Evolutionary conservation across 768 basidiomycete species (phyloP).

Genomic region (Hygrocybe punicea): DNA sequence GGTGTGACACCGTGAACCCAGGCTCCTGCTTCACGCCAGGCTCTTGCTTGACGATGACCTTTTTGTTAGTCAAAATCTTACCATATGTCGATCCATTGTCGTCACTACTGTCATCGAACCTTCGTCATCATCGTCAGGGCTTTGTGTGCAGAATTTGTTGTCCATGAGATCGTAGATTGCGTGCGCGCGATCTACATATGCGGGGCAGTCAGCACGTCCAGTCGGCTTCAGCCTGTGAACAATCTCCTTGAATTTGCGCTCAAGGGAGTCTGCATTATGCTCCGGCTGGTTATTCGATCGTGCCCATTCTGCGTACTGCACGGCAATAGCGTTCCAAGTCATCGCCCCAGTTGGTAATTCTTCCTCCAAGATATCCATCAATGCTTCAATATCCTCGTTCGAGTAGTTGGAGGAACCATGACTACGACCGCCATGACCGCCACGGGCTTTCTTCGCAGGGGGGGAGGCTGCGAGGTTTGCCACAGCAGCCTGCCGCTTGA

Average conservation of each 20-base stretch:
- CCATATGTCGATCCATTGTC: not conserved
- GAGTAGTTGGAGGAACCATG: too few species aligned
- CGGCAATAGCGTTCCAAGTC: too few species aligned
- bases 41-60: too few species aligned
- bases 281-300: constrained; percentile 10
- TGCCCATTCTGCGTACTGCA: too few species aligned
- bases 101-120: not conserved
- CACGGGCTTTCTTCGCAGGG: too few species aligned
- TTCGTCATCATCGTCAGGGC: not conserved
- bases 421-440: too few species aligned
- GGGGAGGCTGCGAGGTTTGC: too few species aligned
- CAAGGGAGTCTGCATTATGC: constrained; percentile 11
- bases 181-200: constrained; percentile 17
- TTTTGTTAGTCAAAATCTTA: not conserved
- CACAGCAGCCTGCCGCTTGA: too few species aligned
- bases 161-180: constrained; percentile 18
- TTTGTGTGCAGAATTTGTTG: constrained; percentile 8
- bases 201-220: constrained; percentile 22
- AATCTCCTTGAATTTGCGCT: too few species aligned
- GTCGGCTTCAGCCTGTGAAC: constrained; percentile 26
- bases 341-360: too few species aligned
- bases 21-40: not conserved
- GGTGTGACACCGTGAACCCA: not conserved
- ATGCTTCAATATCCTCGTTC: too few species aligned
- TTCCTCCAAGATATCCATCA: too few species aligned